phyloP scores from a whole-genome alignment of 2,329 filamentous ascomycete genomes.

The Stemphylium beticola region DNA sequence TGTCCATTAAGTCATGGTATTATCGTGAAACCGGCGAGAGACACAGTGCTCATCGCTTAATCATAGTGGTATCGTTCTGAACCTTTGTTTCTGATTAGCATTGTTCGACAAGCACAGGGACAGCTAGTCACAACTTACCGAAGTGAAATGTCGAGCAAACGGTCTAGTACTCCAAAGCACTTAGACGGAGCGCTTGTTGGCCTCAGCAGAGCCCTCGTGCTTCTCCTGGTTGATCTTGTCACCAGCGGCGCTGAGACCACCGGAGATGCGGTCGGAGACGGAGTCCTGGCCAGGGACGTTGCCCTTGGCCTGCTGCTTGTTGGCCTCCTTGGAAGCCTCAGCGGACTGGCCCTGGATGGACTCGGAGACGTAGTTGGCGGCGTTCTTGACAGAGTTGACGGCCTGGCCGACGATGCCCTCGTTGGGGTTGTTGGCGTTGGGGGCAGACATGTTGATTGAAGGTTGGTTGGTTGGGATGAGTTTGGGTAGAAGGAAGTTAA shows the following conservation, averaged over 20 bases:
- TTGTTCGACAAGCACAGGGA: neutral
- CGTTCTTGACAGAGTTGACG: slow-evolving; percentile 57
- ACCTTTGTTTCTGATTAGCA: slow-evolving; percentile 8
- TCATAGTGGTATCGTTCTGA: slow-evolving; percentile 22
- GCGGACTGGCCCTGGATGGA: slow-evolving; percentile 63
- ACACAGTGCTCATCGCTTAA: slow-evolving; percentile 26
- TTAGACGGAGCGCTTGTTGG: slow-evolving; percentile 55
- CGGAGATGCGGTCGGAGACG: slow-evolving; percentile 58
- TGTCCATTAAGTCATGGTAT: slow-evolving; percentile 30
- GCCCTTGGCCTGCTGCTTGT: slow-evolving; percentile 65
- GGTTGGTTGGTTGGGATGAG: slow-evolving; percentile 15
- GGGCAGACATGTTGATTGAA: slow-evolving; percentile 51
- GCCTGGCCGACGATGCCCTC: slow-evolving; percentile 53
- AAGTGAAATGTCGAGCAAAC: slow-evolving; percentile 23
- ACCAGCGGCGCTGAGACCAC: slow-evolving; percentile 57
- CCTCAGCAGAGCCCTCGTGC: slow-evolving; percentile 58
- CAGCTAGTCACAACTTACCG: slow-evolving; percentile 12
- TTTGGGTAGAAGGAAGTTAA: slow-evolving; percentile 4
- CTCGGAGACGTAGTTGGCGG: slow-evolving; percentile 73
- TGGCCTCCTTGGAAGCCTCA: slow-evolving; percentile 69
- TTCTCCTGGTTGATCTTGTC: slow-evolving; percentile 62
- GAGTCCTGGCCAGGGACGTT: slow-evolving; percentile 58
- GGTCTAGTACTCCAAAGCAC: slow-evolving; percentile 13
- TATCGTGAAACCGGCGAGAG: slow-evolving; percentile 25
- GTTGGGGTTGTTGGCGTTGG: slow-evolving; percentile 53